Evolutionary conservation across 805 yeast genomes (phyloP), one percentile per base, ranked within the genome.

Genomic region (Candida sakaeoensis): DNA sequence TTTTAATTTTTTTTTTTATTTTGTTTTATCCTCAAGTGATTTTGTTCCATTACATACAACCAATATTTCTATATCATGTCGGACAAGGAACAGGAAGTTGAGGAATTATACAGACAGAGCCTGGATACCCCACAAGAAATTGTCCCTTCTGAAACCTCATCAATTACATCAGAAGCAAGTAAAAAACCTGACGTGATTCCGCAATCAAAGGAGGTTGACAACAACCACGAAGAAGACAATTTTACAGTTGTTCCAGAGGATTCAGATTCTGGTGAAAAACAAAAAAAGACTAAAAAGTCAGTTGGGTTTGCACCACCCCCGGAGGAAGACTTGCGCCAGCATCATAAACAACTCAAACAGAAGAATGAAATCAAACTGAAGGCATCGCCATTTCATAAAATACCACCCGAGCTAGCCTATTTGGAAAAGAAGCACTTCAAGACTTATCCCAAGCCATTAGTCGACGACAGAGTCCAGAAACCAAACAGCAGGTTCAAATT

Each of bases 261-360:
- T n/a, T n/a, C n/a, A n/a, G n/a, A n/a, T n/a, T n/a, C n/a, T n/a
- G n/a, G n/a, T n/a, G n/a, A n/a, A n/a, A n/a, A n/a, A n/a, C n/a
- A n/a, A n/a, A n/a, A n/a, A n/a, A 35, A 27, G 13, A 10, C n/a
- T 16, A 54, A 51, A 40, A 62, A 61, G 42, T 49, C 58, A 17
- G 73, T 68, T 10, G 70, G 67, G 3, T 68, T 68, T 55, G 70
- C 70, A 3, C 58, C 61, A 1, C 53, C 54, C 15, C 70, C 72
- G 1, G 54, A 45, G 15, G 64, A 62, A 39, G 71, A 66, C 25
- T 50, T 65, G 15, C 42, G 50, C 29, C 61, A 61, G 24, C 70
- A 65, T 41, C 72, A 65, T 43, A 41, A 51, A 23, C 44, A 52
- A n/a, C 44, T 63, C 28, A 51, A 51, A 25, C 40, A 47, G 15